A percentile compares a stretch with the other conserved stretches of the same genome.
Evolutionary conservation across 306 rosid genomes (phyloP).

Genomic region (Rosa persica): DNA sequence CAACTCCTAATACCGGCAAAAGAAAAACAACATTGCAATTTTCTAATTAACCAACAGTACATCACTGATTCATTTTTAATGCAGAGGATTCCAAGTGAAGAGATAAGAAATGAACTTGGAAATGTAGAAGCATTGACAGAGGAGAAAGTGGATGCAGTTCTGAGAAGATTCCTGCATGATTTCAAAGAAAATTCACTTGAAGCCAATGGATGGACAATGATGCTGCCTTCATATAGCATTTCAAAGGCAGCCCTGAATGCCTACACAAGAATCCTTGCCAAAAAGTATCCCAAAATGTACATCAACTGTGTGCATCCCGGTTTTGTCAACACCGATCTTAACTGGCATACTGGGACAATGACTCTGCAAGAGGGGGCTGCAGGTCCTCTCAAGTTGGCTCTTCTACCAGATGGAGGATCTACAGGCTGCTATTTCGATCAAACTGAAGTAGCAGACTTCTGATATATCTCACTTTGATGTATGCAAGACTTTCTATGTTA

Average conservation of each 20-base stretch:
- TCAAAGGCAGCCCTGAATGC: conserved; percentile 54
- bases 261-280: conserved; percentile 54
- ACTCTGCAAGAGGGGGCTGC: conserved; percentile 48
- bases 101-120: conserved; percentile 46
- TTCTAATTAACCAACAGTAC: neutral
- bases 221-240: conserved; percentile 60
- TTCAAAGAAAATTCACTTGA: conserved; percentile 45
- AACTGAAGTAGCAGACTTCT: conserved; percentile 43
- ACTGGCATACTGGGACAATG: conserved; percentile 48
- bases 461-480: neutral
- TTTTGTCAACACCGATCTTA: conserved; percentile 47
- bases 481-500: too few species aligned
- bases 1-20: neutral
- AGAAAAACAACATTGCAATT: neutral
- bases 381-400: conserved; percentile 51
- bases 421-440: conserved; percentile 49
- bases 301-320: conserved; percentile 67
- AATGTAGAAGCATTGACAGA: conserved; percentile 37
- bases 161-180: conserved; percentile 43
- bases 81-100: conserved; percentile 54
- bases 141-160: conserved; percentile 46
- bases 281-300: conserved; percentile 37
- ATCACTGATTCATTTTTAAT: neutral
- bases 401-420: conserved; percentile 44
- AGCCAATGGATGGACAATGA: conserved; percentile 53